Percentiles rank a stretch among this genome's conserved stretches.
These are phyloP conservation scores for Nematodospora anomalae DNA, from an alignment of 1,139 yeast genomes.

Conservation along the genomic window DNA sequence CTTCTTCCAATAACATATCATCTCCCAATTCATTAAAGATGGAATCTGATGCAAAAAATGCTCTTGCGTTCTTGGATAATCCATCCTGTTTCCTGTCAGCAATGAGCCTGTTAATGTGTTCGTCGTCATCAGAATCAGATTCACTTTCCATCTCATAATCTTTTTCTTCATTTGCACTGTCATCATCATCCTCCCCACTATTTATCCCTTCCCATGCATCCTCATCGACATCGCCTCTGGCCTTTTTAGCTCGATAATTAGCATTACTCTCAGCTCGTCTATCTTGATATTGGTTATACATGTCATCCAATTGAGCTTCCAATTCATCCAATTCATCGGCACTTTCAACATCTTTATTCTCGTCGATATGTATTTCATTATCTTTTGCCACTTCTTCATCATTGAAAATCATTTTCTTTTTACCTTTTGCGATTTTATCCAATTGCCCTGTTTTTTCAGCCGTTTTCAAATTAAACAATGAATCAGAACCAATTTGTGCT, in stretches of 20 bases:
- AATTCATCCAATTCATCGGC: constrained; percentile 67
- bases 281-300: constrained; percentile 76
- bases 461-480: constrained; percentile 74
- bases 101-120: constrained; percentile 58
- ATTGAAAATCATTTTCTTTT: constrained; percentile 70
- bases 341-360: constrained; percentile 25
- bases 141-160: constrained; percentile 49
- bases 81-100: constrained; percentile 55
- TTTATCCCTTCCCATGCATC: constrained; percentile 88
- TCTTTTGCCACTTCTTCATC: constrained; percentile 55
- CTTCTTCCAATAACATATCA: constrained; percentile 36
- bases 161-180: constrained; percentile 40
- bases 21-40: constrained; percentile 67
- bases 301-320: constrained; percentile 77
- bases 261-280: constrained; percentile 79
- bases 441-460: constrained; percentile 88
- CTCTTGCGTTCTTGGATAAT: constrained; percentile 69
- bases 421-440: constrained; percentile 74
- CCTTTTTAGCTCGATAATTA: constrained; percentile 72
- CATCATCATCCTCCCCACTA: constrained; percentile 41
- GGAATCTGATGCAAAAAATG: constrained; percentile 73
- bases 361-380: constrained; percentile 47
- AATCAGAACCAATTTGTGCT: constrained; percentile 75
- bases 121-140: constrained; percentile 69
- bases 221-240: constrained; percentile 77